Evolutionary conservation across 2,329 filamentous ascomycete species (phyloP).

Genomic region (Torrubiella hemipterigena): DNA sequence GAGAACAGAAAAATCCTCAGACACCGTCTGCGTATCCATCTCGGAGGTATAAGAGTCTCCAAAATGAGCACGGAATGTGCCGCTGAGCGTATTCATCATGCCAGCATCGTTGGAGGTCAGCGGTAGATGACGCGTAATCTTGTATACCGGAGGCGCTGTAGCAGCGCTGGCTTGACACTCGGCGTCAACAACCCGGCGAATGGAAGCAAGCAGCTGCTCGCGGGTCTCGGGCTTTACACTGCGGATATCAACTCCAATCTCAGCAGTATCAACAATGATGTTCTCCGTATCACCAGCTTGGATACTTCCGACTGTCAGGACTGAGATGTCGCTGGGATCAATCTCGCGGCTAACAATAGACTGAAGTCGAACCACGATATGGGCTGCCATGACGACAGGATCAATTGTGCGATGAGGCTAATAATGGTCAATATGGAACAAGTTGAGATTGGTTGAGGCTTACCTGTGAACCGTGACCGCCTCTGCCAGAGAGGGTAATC

Average conservation of each 20-base stretch:
- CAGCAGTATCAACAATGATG: constrained; percentile 28
- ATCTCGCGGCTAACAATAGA: constrained; percentile 18
- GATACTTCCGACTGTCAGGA: constrained; percentile 30
- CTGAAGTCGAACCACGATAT: constrained; percentile 24
- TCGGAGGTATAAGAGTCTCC: constrained; percentile 20
- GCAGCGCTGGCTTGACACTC: constrained; percentile 39
- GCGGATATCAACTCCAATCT: constrained; percentile 27
- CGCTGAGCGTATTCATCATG: constrained; percentile 27
- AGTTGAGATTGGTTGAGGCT: too few species aligned
- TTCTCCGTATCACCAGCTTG: constrained; percentile 30
- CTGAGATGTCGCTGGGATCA: constrained; percentile 21
- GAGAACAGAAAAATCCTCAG: constrained; percentile 40
- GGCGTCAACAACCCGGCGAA: constrained; percentile 33
- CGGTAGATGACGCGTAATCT: constrained; percentile 28
- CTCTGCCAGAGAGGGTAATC: constrained; percentile 22
- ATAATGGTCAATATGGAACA: too few species aligned
- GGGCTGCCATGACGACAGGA: constrained; percentile 29
- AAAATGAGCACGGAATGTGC: constrained; percentile 34
- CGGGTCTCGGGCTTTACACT: constrained; percentile 19
- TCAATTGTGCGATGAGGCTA: constrained; percentile 32
- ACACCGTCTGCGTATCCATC: constrained; percentile 28
- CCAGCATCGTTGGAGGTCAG: constrained; percentile 37
- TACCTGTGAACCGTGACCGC: constrained; percentile 32
- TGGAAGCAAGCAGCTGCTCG: constrained; percentile 19
- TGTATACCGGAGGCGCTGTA: constrained; percentile 27